Conservation (phyloP, 2,329 filamentous ascomycete genomes). For the Phyllosticta paracitricarpa region DNA sequence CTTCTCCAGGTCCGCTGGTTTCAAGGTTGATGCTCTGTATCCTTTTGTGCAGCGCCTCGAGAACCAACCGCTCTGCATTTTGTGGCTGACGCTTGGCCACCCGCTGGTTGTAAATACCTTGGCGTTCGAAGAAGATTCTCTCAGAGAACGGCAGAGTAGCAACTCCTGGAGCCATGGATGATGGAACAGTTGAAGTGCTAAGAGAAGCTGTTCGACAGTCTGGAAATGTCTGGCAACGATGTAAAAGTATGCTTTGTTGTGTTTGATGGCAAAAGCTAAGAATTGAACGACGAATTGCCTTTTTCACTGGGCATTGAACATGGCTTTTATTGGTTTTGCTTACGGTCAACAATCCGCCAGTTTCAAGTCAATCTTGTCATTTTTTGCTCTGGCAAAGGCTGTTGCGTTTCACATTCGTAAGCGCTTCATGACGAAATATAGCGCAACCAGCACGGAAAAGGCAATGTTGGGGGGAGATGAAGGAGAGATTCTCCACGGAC, state of each 20-base stretch:
- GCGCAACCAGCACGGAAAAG: not conserved
- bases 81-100: slow-evolving; percentile 13
- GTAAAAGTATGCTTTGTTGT: not conserved
- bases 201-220: not conserved
- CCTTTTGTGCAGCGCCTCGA: slow-evolving; percentile 68
- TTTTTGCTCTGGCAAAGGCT: not conserved
- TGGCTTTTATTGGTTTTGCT: not conserved
- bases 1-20: slow-evolving; percentile 73
- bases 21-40: slow-evolving; percentile 72
- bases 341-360: not conserved
- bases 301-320: not conserved
- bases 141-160: not conserved
- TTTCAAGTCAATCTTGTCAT: not conserved
- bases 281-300: not conserved
- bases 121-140: not conserved
- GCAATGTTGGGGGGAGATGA: not conserved
- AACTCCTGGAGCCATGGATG: not conserved
- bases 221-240: not conserved
- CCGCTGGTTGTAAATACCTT: not conserved
- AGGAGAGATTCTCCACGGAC: not conserved
- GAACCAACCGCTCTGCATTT: slow-evolving; percentile 63
- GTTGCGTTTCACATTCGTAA: not conserved
- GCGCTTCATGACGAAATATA: not conserved
- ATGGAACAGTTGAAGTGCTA: not conserved
- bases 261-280: not conserved